These are phyloP conservation scores for Hibiscus mutabilis DNA, from an alignment of 345 rosid genomes.

Conservation along the genomic window DNA sequence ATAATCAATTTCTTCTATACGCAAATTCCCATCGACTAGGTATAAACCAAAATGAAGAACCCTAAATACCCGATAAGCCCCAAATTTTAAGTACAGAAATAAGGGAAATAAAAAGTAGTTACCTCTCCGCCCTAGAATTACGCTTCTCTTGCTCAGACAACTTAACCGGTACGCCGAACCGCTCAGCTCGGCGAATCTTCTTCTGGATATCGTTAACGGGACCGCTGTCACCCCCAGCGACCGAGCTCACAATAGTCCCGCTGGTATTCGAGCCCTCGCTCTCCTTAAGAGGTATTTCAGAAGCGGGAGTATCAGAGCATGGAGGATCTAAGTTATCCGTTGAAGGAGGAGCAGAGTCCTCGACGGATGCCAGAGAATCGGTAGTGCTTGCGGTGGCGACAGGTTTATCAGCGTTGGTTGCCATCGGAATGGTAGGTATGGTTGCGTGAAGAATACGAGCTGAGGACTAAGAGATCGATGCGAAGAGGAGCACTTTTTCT, in stretches of 20 bases:
- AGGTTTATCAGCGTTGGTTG: constrained; percentile 32
- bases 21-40: background rate
- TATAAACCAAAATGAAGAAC: constrained; percentile 10
- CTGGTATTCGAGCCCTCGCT: constrained; percentile 26
- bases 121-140: constrained; percentile 93
- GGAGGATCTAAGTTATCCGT: constrained; percentile 26
- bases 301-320: constrained; percentile 8
- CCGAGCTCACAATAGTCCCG: constrained; percentile 17
- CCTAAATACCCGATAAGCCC: constrained; percentile 7
- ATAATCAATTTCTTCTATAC: background rate
- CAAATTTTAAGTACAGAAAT: background rate
- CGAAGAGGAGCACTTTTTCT: background rate
- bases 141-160: constrained; percentile 88
- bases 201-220: constrained; percentile 50
- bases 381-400: constrained; percentile 10
- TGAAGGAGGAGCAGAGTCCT: constrained; percentile 27
- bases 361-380: constrained; percentile 12
- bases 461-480: background rate
- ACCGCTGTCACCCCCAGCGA: constrained; percentile 21
- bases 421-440: constrained; percentile 27
- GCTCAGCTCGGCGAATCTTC: constrained; percentile 92
- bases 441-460: constrained; percentile 8
- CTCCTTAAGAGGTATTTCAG: constrained; percentile 25
- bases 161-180: constrained; percentile 76
- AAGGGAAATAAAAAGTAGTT: background rate